Base-by-base conservation (phyloP, 768 basidiomycete species). In the Filobasidium floriforme region DNA sequence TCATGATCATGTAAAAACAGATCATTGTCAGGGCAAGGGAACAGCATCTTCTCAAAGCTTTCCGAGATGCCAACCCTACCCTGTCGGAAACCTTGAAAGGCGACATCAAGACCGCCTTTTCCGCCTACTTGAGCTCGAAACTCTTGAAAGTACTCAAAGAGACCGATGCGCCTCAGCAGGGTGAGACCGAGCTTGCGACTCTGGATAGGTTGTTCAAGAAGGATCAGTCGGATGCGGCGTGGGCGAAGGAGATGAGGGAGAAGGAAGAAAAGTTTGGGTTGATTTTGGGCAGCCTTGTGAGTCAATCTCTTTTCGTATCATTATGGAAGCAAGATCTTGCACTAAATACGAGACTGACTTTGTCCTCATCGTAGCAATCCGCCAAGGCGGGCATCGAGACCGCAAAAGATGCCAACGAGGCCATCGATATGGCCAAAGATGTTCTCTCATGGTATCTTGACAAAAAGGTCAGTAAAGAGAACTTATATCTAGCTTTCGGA, bases 181-280 rank as follows among this genome's bases (percentile, higher is more conserved):
- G 85, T 32, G 79, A 80, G 9, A 82, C 88, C 71, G 82, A 82
- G 62, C 73, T 68, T 0, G 72, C 76, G 0, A 37, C 37, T 18
- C 94, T 90, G 87, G 74, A 80, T 12, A 81, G 81, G n/a, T 79
- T 89, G 1, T 71, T 79, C 44, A 80, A 81, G 43, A 80, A 84
- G 59, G 79, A 82, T 55, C 77, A 80, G 29, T 63, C 26, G 49
- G 85, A 89, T 75, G 79, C 80, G 43, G 76, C 80, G 43, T 91
- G 88, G 87, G 87, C 86, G 72, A 81, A 83, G 61, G 87, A 86
- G 67, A 86, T 87, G 72, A 76, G 88, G 74, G 85, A 82, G 74
- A 83, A 86, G 73, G 88, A 96, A 69, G 92, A 94, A 80, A 97
- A 94, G 79, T 93, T 93, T 73, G 86, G 87, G 61, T 89, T 97